Conservation (phyloP, 495 filamentous ascomycete species). For the Xylaria sp. region DNA sequence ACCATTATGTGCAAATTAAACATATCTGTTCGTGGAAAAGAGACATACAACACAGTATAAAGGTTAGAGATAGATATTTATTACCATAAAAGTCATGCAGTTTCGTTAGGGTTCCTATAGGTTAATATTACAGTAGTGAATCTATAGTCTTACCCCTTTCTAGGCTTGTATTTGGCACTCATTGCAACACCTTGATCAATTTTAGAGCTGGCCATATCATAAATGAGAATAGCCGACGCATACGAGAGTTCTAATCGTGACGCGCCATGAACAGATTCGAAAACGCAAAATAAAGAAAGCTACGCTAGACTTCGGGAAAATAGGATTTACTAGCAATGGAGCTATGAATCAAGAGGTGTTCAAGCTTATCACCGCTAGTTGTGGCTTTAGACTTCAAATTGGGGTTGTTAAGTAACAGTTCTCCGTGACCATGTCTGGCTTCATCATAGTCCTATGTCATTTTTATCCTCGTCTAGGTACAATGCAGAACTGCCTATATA, state of each 20-base stretch:
- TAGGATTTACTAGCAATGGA: not conserved
- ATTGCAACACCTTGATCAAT: not conserved
- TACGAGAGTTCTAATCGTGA: not conserved
- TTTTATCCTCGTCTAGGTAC: too few species aligned
- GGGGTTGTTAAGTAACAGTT: not conserved
- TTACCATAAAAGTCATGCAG: too few species aligned
- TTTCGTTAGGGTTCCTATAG: too few species aligned
- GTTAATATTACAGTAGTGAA: not conserved
- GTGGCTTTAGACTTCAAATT: not conserved
- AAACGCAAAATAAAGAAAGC: not conserved
- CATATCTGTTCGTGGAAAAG: too few species aligned
- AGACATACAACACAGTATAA: too few species aligned
- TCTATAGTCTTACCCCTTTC: not conserved
- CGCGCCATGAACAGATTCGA: not conserved
- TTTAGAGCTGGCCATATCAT: not conserved
- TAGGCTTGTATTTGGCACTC: too few species aligned
- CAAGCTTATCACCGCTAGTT: not conserved
- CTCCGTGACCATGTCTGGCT: too few species aligned
- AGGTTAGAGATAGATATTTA: too few species aligned
- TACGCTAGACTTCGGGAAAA: not conserved
- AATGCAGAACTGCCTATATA: too few species aligned
- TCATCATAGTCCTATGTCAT: too few species aligned
- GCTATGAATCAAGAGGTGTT: not conserved
- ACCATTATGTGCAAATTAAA: too few species aligned
- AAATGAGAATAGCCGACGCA: not conserved